Evolutionary conservation across 129 eudicot genomes (phyloP), one percentile per base, ranked within the genome.

Genomic region (Chrysanthemum lavandulifolium): DNA sequence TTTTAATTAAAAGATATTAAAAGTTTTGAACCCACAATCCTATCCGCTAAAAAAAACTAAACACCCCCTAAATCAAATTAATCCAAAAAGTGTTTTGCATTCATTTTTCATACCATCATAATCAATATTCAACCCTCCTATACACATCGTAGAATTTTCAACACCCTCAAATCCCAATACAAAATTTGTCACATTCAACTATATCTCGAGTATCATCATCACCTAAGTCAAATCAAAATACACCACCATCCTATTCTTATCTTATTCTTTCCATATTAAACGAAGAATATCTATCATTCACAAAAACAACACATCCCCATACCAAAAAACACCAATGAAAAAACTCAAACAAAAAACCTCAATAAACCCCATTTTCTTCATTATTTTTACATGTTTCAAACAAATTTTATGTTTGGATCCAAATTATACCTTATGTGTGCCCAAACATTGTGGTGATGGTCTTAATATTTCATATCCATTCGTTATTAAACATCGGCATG

Each of bases 381-480:
- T 67, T 48, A n/a, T 82, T 49, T 71, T 52, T 73, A 31, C 29
- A 8, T 61, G 43, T 3, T 29, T 50, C 11, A 60, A 50, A 31
- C 54, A 78, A 58, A 80, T 80, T 21, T 78, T 25, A 13, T 53
- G 40, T 67, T 10, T 19, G 43, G 61, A 73, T 63, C 72, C 49
- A 13, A 0, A 19, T 1, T 87, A 61, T 43, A 82, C 77, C 55
- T 69, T 69, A n/a, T 84, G 93, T 72, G 77, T 40, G 10, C 80
- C 87, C 7, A 58, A 36, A 12, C 36, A 21, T 1, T 87, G 92
- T 15, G 71, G 69, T 19, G 23, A 82, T 55, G 86, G 81, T 10
- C 10, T 0, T 10, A 77, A 61, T 53, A 64, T 87, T 40, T 77
- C 71, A 9, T 87, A 76, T 69, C 93, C 89, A 0, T 87, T 87